Conservation (phyloP, 371 early-diverging fungal species). For the Thermomucor indicae-seudaticae region DNA sequence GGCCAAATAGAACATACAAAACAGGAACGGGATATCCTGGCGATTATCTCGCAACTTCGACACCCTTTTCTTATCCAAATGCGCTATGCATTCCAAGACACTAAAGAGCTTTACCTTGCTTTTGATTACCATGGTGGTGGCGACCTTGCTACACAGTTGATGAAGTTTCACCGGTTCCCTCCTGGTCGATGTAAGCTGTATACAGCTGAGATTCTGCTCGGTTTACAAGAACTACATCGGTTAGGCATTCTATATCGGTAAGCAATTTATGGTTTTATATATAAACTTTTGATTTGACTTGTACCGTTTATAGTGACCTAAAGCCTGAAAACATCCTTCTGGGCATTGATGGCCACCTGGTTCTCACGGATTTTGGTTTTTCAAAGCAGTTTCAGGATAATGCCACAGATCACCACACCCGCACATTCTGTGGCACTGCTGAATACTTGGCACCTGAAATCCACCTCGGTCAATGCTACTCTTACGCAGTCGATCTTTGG, state of each 20-base stretch:
- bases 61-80: slow-evolving; percentile 94
- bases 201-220: slow-evolving; percentile 86
- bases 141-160: slow-evolving; percentile 89
- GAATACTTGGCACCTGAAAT: slow-evolving; percentile 93
- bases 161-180: slow-evolving; percentile 26
- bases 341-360: slow-evolving; percentile 73
- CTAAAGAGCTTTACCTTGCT: slow-evolving; percentile 86
- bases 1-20: slow-evolving; percentile 79
- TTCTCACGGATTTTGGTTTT: slow-evolving; percentile 88
- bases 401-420: slow-evolving; percentile 60
- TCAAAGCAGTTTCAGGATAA: slow-evolving; percentile 57
- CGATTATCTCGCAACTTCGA: slow-evolving; percentile 30
- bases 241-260: slow-evolving; percentile 84
- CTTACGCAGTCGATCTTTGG: slow-evolving; percentile 95
- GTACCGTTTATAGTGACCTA: slow-evolving; percentile 62
- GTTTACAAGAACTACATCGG: slow-evolving; percentile 82
- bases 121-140: slow-evolving; percentile 96
- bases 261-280: not conserved
- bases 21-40: slow-evolving; percentile 44
- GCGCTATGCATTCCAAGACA: slow-evolving; percentile 90
- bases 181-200: slow-evolving; percentile 57
- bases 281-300: not conserved
- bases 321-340: slow-evolving; percentile 90
- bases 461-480: slow-evolving; percentile 73
- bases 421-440: slow-evolving; percentile 94